Evolutionary conservation across 192 early-diverging fungal genomes (phyloP).

Genomic region (Chytriomyces sp.): DNA sequence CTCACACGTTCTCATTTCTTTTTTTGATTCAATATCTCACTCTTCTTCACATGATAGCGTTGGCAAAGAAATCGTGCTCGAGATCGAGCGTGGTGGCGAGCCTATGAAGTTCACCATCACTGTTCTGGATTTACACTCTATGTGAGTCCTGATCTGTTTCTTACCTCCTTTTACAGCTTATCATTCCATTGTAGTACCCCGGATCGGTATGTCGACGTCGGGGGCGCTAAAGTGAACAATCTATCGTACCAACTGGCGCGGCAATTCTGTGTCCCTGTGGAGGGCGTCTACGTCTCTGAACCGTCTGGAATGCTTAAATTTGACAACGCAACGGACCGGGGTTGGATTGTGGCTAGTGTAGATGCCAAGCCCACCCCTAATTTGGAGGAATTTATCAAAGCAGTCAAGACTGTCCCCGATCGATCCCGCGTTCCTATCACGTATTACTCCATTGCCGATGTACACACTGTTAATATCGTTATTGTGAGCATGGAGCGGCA

Average conservation of each 20-base stretch:
- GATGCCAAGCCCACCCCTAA: conserved; percentile 72
- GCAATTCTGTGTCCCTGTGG: conserved; percentile 53
- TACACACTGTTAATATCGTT: conserved; percentile 77
- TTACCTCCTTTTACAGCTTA: background rate
- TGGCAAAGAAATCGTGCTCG: conserved; percentile 55
- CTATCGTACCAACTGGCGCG: conserved; percentile 57
- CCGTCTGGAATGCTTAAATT: conserved; percentile 67
- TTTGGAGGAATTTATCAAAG: conserved; percentile 76
- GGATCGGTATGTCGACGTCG: conserved; percentile 80
- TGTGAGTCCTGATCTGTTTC: conserved; percentile 34
- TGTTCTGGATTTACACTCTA: conserved; percentile 76
- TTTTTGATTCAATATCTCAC: background rate
- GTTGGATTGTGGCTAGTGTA: conserved; percentile 77
- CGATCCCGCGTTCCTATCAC: conserved; percentile 76
- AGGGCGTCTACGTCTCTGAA: conserved; percentile 81
- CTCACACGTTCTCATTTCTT: background rate
- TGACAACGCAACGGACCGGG: conserved; percentile 62
- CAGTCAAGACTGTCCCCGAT: conserved; percentile 73
- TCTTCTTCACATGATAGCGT: conserved; percentile 43
- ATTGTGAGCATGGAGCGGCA: conserved; percentile 87
- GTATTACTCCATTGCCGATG: conserved; percentile 79
- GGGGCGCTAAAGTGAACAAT: conserved; percentile 72
- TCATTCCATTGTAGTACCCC: conserved; percentile 58
- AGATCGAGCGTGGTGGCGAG: conserved; percentile 75
- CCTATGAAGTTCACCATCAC: conserved; percentile 57